Evolutionary conservation across 169 alveolate genomes (phyloP).

Genomic region (Cryptosporidium bovis): DNA sequence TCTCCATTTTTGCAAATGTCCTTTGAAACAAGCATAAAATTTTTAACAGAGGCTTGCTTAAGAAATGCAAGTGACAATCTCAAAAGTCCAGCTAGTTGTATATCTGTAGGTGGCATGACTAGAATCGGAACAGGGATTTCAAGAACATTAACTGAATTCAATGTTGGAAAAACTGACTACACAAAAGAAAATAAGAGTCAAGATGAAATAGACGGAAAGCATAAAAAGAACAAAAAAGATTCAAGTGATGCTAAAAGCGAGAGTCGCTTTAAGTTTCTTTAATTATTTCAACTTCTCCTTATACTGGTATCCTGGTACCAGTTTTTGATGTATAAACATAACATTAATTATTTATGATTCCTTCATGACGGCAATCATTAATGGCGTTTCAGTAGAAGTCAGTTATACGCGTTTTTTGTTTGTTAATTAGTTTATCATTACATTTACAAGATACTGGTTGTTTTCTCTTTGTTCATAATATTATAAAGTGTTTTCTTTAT

Average conservation of each 20-base stretch:
- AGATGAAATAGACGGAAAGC: neutral
- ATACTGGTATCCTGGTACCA: too few relatives aligned
- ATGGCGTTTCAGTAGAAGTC: too few relatives aligned
- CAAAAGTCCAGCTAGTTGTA: constrained; percentile 82
- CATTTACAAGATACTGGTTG: too few relatives aligned
- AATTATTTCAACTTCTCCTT: neutral
- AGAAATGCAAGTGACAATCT: constrained; percentile 81
- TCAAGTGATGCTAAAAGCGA: constrained; percentile 2
- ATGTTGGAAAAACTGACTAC: neutral
- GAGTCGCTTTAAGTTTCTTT: constrained; percentile 25
- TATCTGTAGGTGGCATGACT: constrained; percentile 57
- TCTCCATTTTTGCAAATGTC: constrained; percentile 97
- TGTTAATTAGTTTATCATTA: too few relatives aligned
- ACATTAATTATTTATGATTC: too few relatives aligned
- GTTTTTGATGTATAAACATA: too few relatives aligned
- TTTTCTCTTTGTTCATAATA: neutral
- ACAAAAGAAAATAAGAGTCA: neutral
- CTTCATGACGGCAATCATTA: too few relatives aligned
- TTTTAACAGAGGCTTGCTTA: constrained; percentile 90
- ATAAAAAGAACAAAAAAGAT: neutral
- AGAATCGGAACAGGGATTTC: constrained; percentile 61
- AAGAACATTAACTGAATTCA: constrained; percentile 48
- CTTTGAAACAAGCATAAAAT: constrained; percentile 95
- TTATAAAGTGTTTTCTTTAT: neutral
- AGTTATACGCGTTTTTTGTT: too few relatives aligned